Evolutionary conservation across 352 stramenopile species (phyloP).

Genomic region (Pythium rishiriense): DNA sequence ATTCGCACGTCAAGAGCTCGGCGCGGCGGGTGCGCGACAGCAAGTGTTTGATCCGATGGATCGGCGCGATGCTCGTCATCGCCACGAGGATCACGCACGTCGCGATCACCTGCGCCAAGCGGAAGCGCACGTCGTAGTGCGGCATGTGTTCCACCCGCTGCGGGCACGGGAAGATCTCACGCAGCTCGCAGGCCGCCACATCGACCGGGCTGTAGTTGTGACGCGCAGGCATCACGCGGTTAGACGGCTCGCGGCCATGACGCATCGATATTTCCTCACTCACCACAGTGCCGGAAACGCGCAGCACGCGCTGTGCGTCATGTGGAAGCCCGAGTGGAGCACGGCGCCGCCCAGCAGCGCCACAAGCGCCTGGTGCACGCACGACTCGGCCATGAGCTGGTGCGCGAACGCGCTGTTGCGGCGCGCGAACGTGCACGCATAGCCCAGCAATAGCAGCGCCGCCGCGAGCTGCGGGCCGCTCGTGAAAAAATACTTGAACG

Average conservation of each 20-base stretch:
- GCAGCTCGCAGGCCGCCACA: conserved; percentile 30
- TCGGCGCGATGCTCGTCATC: conserved; percentile 41
- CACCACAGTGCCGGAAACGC: conserved; percentile 53
- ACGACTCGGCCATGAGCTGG: conserved; percentile 55
- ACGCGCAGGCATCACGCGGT: not conserved
- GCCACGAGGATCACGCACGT: conserved; percentile 44
- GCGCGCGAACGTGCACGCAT: conserved; percentile 55
- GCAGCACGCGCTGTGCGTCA: conserved; percentile 55
- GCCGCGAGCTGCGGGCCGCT: conserved; percentile 45
- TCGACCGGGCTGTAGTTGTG: conserved; percentile 39
- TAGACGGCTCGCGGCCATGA: not conserved
- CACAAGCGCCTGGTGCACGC: conserved; percentile 44
- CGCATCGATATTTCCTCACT: not conserved
- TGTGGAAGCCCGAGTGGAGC: conserved; percentile 46
- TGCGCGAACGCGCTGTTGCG: conserved; percentile 46
- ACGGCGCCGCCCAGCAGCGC: conserved; percentile 43
- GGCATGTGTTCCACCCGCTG: conserved; percentile 28
- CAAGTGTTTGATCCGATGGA: conserved; percentile 44
- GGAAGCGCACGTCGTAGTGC: conserved; percentile 42
- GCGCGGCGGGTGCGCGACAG: conserved; percentile 40
- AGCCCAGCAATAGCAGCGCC: conserved; percentile 55
- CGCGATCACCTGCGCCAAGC: conserved; percentile 41
- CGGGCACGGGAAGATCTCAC: conserved; percentile 45
- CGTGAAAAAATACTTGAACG: conserved; percentile 56
- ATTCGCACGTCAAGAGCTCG: conserved; percentile 44